Evolutionary conservation across 2,329 filamentous ascomycete genomes (phyloP).

Genomic region (Hypoxylon sp.): DNA sequence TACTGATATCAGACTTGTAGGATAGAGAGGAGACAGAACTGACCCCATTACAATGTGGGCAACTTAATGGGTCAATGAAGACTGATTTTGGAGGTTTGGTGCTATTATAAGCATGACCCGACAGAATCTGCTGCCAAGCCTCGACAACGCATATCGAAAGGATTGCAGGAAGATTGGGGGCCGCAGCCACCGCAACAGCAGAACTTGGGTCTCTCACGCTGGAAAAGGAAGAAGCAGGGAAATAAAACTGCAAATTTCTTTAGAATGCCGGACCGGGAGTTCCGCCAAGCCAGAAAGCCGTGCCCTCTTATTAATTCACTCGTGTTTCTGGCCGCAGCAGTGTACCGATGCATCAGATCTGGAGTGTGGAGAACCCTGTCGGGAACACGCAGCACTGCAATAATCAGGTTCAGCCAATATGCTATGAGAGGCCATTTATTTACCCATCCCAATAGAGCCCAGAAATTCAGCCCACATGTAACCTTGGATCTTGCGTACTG

Average conservation of each 20-base stretch:
- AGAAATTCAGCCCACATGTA: conserved; percentile 26
- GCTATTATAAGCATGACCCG: not conserved
- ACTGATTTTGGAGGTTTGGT: not conserved
- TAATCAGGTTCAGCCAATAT: conserved; percentile 44
- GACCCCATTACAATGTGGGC: conserved; percentile 2
- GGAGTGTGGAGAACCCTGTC: conserved; percentile 51
- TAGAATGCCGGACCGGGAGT: conserved; percentile 39
- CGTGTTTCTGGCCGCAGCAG: conserved; percentile 31
- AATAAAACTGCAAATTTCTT: conserved; percentile 12
- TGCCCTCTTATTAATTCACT: conserved; percentile 29
- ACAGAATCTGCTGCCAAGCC: not conserved
- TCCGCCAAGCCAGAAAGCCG: conserved; percentile 22
- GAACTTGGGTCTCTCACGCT: conserved; percentile 13
- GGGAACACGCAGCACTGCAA: conserved; percentile 35
- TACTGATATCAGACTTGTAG: conserved; percentile 22
- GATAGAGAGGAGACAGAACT: not conserved
- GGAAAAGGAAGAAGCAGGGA: not conserved
- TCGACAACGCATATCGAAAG: conserved; percentile 1
- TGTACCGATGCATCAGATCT: conserved; percentile 34
- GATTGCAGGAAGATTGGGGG: not conserved
- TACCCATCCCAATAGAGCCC: conserved; percentile 40
- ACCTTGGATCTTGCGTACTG: conserved; percentile 28
- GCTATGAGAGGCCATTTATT: conserved; percentile 26
- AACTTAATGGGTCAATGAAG: not conserved
- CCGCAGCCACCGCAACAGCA: conserved; percentile 5